A percentile compares a stretch with the other conserved stretches of the same genome.
Conservation (phyloP, 176 grass and related monocot genomes). For the Raddia guianensis region DNA sequence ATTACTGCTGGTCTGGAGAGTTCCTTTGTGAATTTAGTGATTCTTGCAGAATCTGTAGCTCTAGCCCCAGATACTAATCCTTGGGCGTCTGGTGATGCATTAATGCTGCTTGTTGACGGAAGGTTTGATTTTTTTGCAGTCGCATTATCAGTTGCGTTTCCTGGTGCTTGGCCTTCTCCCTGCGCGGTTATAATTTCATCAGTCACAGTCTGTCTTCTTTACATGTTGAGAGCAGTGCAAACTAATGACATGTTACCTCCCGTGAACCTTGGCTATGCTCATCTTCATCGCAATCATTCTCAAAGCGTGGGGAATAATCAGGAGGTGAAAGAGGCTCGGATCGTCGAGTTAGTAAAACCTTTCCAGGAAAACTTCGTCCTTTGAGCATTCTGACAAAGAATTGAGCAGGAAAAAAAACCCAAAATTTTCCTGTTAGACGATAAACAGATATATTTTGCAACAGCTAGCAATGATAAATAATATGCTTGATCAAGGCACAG, state of each 20-base stretch:
- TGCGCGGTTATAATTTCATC: slow-evolving; percentile 28
- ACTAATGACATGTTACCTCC: slow-evolving; percentile 52
- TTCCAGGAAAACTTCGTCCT: slow-evolving; percentile 91
- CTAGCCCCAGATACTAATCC: slow-evolving; percentile 83
- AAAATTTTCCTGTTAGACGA: slow-evolving; percentile 3
- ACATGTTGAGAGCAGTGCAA: slow-evolving; percentile 31
- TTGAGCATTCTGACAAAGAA: slow-evolving; percentile 70
- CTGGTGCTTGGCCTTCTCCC: slow-evolving; percentile 53
- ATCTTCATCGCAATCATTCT: slow-evolving; percentile 59
- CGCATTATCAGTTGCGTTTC: slow-evolving; percentile 42
- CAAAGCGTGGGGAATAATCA: slow-evolving; percentile 51
- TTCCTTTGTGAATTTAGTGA: slow-evolving; percentile 80
- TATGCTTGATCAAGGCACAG: not conserved
- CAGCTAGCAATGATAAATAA: not conserved
- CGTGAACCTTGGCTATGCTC: slow-evolving; percentile 49
- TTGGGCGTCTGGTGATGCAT: slow-evolving; percentile 66
- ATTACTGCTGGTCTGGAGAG: slow-evolving; percentile 89
- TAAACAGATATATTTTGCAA: not conserved
- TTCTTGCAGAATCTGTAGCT: slow-evolving; percentile 92
- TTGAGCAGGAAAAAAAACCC: not conserved
- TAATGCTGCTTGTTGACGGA: slow-evolving; percentile 59
- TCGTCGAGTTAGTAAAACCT: slow-evolving; percentile 74
- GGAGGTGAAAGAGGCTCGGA: slow-evolving; percentile 67
- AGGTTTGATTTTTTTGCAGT: slow-evolving; percentile 57
- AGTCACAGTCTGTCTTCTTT: not conserved